phyloP scores from a whole-genome alignment of 768 basidiomycete species.

The Leucocoprinus birnbaumii region DNA sequence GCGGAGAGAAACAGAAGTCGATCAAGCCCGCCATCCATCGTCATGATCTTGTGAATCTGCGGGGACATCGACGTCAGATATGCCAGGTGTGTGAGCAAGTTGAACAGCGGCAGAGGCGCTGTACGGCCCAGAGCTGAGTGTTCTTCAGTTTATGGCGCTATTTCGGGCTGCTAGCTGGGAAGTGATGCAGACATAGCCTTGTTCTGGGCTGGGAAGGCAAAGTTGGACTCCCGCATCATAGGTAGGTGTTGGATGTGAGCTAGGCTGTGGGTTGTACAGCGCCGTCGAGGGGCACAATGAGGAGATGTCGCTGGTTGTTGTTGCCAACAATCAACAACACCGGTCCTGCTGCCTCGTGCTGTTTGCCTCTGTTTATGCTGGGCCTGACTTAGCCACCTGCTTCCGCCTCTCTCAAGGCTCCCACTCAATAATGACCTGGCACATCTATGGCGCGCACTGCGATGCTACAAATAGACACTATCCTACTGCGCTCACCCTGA shows the following conservation, averaged over 20 bases:
- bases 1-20: conserved; percentile 86
- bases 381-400: conserved; percentile 12
- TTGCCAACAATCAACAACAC: conserved; percentile 5
- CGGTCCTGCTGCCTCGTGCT: background rate
- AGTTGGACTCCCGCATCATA: conserved; percentile 93
- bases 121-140: conserved; percentile 49
- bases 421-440: too few species aligned
- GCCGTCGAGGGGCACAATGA: conserved; percentile 5
- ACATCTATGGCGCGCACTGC: too few species aligned
- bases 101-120: conserved; percentile 38
- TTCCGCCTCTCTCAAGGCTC: too few species aligned
- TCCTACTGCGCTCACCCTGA: too few species aligned
- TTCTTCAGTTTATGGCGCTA: background rate
- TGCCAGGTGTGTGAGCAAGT: conserved; percentile 86
- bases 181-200: conserved; percentile 92
- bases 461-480: too few species aligned
- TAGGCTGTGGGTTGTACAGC: background rate
- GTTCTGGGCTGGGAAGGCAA: conserved; percentile 93
- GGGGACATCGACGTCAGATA: conserved; percentile 98
- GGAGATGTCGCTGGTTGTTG: background rate
- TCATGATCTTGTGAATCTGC: conserved; percentile 97
- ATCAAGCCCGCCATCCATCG: conserved; percentile 95
- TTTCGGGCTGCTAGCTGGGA: conserved; percentile 56
- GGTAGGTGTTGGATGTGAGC: too few species aligned
- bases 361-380: background rate